A percentile compares a stretch with the other conserved stretches of the same genome.
phyloP scores from a whole-genome alignment of 345 rosid species.

The Populus ilicifolia region DNA sequence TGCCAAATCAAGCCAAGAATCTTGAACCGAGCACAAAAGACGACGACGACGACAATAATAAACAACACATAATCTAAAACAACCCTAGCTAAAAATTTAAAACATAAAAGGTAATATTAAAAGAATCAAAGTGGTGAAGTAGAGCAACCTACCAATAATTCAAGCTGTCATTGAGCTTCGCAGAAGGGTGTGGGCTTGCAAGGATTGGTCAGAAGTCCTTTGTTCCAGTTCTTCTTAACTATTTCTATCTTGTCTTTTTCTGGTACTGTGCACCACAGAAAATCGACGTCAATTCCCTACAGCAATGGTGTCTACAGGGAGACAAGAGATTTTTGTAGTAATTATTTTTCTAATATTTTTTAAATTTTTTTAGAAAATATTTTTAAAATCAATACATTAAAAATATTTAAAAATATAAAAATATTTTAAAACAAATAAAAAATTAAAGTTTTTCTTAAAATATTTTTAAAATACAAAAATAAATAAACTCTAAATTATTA shows the following conservation, averaged over 20 bases:
- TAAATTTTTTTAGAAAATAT: no score
- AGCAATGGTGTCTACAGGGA: neutral
- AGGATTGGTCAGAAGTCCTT: neutral
- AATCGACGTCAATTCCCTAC: neutral
- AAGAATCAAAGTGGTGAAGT: neutral
- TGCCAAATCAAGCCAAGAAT: slow-evolving; percentile 10
- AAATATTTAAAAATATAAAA: no score
- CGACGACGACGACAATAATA: no score
- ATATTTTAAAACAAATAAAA: no score
- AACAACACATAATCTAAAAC: neutral
- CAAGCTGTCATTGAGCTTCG: neutral
- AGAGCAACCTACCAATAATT: neutral
- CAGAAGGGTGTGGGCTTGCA: neutral
- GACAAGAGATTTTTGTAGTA: no score
- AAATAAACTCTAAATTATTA: no score
- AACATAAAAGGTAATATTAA: no score
- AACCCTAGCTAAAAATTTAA: neutral
- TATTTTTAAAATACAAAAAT: no score
- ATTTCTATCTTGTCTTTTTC: neutral
- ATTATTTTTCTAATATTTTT: no score
- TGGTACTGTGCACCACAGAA: neutral
- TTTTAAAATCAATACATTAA: no score
- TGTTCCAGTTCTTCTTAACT: neutral
- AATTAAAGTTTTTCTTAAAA: no score
- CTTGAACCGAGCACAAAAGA: neutral